Conservation (phyloP, 345 rosid genomes). For the Kandelia obovata region DNA sequence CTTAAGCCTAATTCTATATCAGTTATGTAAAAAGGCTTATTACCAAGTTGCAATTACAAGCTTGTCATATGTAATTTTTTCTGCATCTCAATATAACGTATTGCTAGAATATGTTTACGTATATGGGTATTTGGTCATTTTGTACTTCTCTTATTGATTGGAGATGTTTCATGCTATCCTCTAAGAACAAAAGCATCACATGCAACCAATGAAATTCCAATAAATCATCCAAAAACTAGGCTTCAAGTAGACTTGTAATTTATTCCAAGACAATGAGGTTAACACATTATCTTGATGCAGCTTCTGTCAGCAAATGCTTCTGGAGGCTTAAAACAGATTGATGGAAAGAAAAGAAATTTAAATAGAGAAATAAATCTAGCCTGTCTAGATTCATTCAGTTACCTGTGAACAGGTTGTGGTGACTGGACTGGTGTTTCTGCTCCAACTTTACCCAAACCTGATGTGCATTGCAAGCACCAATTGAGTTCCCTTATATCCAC, state of each 20-base stretch:
- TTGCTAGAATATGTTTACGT: no score
- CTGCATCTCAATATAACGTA: no score
- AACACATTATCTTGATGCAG: not conserved
- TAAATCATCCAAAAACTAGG: not conserved
- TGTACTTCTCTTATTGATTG: not conserved
- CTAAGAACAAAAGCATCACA: not conserved
- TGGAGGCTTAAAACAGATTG: not conserved
- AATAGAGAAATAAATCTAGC: not conserved
- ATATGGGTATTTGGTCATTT: no score
- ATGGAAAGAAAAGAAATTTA: not conserved
- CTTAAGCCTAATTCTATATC: not conserved
- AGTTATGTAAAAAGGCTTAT: not conserved
- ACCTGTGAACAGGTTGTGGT: slow-evolving; percentile 57
- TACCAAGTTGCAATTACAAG: not conserved
- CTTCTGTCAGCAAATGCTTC: not conserved
- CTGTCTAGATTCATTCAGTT: slow-evolving; percentile 12
- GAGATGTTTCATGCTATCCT: not conserved
- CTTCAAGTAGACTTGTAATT: slow-evolving; percentile 5
- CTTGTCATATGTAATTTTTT: not conserved
- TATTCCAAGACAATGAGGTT: not conserved
- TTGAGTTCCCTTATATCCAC: not conserved
- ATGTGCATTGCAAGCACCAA: slow-evolving; percentile 19
- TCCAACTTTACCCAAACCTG: slow-evolving; percentile 75
- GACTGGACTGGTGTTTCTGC: slow-evolving; percentile 61
- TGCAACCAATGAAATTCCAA: slow-evolving; percentile 8